These are phyloP conservation scores for Talaromyces sp. DNA, from an alignment of 2,329 filamentous ascomycete genomes.

Conservation along the genomic window DNA sequence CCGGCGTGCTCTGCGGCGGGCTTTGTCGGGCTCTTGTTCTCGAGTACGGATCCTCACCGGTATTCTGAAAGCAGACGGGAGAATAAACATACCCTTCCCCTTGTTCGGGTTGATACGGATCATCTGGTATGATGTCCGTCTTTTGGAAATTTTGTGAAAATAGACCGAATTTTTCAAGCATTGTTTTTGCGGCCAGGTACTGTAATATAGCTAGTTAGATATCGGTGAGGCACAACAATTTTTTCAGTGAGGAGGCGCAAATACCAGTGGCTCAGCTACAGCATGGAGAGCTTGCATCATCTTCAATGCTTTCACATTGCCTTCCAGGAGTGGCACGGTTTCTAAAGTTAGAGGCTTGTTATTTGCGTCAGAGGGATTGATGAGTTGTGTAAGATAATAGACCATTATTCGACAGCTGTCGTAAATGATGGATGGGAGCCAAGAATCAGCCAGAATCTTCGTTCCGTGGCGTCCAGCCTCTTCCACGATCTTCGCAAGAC, in stretches of 20 bases:
- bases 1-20: neutral
- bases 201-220: too few relatives aligned
- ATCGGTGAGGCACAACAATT: too few relatives aligned
- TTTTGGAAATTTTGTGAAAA: too few relatives aligned
- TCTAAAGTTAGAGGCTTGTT: neutral
- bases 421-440: neutral
- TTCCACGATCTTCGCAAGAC: neutral
- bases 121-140: too few relatives aligned
- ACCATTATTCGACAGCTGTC: neutral
- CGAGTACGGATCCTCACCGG: neutral
- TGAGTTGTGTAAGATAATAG: neutral
- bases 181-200: too few relatives aligned
- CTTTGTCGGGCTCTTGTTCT: neutral
- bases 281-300: neutral
- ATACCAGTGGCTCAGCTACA: neutral
- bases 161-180: too few relatives aligned
- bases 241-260: too few relatives aligned
- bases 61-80: neutral
- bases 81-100: neutral
- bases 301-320: neutral
- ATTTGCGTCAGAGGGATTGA: neutral
- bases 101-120: neutral
- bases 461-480: neutral
- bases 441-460: neutral
- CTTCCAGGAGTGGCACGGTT: neutral